Base-by-base conservation (phyloP, 2,329 filamentous ascomycete genomes). In the Sphaerostilbella broomeana region DNA sequence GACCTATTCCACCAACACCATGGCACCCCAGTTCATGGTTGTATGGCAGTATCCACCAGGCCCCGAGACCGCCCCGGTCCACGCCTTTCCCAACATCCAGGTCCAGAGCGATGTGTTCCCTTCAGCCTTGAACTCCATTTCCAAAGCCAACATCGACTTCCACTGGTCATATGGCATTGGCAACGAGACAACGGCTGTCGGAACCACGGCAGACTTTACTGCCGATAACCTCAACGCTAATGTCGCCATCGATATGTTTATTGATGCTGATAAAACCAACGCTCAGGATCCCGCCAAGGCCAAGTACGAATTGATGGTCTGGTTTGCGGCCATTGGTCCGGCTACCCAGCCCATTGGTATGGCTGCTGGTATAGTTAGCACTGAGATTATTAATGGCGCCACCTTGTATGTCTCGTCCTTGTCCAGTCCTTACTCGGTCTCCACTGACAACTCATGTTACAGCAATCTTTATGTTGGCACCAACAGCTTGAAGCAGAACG, bases 221-320 rank as follows among this genome's bases (percentile, higher is more conserved):
- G 43, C 54, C 0, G 54, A 57, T n/a, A 45, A 51, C 0, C 55
- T 74, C 43, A 72, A 73, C 48, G 59, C 70, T 54, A 77, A 77
- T 60, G 72, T 78, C 22, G 73, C 72, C 24, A 60, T 78, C 44
- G 74, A 78, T 59, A 73, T 77, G 65, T 78, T 77, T 56, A 56
- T 77, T 38, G 73, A 75, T 46, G 52, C 49, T 18, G 62, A 73
- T 51, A 52, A 63, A 38, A 49, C 46, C 1, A 63, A 53, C 1
- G 58, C 74, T 0, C 43, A 53, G 29, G 54, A 68, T 53, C 68
- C 62, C 28, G 52, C 53, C 1, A 58, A 60, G 4, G 67, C 74
- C 3, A 48, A 51, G 8, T 70, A 66, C 57, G 74, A 77, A 59
- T 61, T 77, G 57, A 77, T 77, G 72, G 64, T 77, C 24, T 76